A percentile compares a stretch with the other conserved stretches of the same genome.
phyloP scores from a whole-genome alignment of 2,329 filamentous ascomycete species.

The Alternaria atra region DNA sequence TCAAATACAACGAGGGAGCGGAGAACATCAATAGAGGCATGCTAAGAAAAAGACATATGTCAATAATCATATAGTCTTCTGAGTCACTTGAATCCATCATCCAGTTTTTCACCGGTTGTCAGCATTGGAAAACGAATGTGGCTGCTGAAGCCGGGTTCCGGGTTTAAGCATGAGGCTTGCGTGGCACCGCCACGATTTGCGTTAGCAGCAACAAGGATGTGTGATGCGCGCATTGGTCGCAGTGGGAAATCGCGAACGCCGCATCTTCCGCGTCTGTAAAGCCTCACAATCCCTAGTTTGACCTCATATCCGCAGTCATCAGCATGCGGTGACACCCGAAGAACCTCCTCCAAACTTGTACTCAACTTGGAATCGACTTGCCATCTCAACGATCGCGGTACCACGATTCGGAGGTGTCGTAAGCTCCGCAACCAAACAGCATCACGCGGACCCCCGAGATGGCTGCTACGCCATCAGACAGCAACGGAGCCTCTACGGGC shows the following conservation, averaged over 20 bases:
- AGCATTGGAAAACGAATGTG: neutral
- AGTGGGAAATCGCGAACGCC: conserved; percentile 25
- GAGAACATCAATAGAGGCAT: too few species aligned
- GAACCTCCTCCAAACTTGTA: neutral
- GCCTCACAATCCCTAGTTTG: conserved; percentile 6
- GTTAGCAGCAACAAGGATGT: conserved; percentile 19
- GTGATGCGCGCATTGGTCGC: conserved; percentile 31
- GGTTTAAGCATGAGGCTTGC: conserved; percentile 16
- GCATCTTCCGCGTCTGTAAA: conserved; percentile 27
- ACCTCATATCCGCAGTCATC: neutral
- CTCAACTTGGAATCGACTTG: neutral
- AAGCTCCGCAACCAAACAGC: conserved; percentile 7
- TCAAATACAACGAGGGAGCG: too few species aligned
- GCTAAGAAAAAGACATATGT: too few species aligned
- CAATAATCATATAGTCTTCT: too few species aligned
- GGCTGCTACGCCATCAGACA: conserved; percentile 34
- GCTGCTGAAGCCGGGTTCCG: conserved; percentile 3
- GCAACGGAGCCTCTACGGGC: conserved; percentile 36
- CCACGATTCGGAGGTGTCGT: conserved; percentile 12
- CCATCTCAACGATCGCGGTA: neutral
- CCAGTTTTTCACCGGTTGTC: too few species aligned
- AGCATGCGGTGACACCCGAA: conserved; percentile 24
- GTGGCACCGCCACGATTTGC: conserved; percentile 23
- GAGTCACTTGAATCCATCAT: too few species aligned
- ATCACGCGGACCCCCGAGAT: conserved; percentile 37